Percentiles rank a stretch among this genome's conserved stretches.
These are phyloP conservation scores for Fraxinus cuspidata DNA, from an alignment of 257 asterid species.

Conservation along the genomic window DNA sequence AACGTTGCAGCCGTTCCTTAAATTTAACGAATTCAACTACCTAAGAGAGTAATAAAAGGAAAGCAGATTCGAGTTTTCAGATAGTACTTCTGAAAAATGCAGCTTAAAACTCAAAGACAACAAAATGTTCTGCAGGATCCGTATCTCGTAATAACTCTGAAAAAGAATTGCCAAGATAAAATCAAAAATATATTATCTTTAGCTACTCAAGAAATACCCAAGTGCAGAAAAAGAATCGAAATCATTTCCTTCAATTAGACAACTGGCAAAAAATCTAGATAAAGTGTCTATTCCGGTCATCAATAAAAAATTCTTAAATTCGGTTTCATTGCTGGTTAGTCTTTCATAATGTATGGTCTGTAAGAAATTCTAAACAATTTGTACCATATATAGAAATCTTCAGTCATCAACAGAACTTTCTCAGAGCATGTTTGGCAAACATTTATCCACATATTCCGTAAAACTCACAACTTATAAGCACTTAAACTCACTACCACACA, in stretches of 20 bases:
- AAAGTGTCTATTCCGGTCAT: neutral
- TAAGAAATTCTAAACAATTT: neutral
- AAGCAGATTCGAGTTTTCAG: constrained; percentile 20
- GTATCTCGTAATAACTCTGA: neutral
- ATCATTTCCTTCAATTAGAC: constrained; percentile 1
- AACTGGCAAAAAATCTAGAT: constrained; percentile 11
- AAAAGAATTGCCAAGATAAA: constrained; percentile 12
- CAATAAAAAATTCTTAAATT: neutral
- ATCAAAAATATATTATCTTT: constrained; percentile 1
- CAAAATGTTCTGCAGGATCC: neutral
- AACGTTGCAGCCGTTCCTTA: constrained; percentile 79
- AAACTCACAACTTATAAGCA: no score
- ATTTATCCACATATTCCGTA: no score
- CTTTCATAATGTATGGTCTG: neutral
- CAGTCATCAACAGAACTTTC: neutral
- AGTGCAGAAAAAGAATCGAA: neutral
- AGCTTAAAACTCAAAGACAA: constrained; percentile 16
- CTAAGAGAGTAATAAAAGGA: constrained; percentile 38
- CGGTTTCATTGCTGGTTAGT: neutral
- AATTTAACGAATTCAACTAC: constrained; percentile 93
- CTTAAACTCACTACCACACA: no score
- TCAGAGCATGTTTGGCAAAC: no score
- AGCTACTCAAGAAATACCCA: neutral
- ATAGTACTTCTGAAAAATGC: constrained; percentile 17
- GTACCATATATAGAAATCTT: neutral